Conservation (phyloP, 345 rosid species). For the Salix viminalis region DNA sequence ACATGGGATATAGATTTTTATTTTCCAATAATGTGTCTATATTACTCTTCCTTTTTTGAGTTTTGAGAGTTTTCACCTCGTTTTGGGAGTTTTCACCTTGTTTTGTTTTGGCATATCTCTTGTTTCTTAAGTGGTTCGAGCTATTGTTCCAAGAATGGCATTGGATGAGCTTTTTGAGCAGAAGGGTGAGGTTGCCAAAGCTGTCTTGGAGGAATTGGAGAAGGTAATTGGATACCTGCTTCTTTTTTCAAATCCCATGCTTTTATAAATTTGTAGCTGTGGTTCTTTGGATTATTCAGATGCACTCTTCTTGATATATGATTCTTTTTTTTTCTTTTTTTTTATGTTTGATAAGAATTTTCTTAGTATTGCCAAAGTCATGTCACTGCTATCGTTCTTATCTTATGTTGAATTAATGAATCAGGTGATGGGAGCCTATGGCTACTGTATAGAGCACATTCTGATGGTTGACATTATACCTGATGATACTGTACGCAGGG, state of each 20-base stretch:
- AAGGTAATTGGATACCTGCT: constrained; percentile 44
- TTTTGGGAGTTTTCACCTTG: not conserved
- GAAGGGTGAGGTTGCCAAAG: constrained; percentile 92
- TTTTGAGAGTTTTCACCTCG: not conserved
- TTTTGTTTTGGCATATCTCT: not conserved
- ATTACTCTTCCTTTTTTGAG: not conserved
- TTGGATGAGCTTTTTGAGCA: constrained; percentile 93
- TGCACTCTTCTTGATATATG: not conserved
- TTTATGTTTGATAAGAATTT: not conserved
- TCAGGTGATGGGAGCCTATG: constrained; percentile 94
- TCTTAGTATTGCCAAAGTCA: not conserved
- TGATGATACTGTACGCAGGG: constrained; percentile 80
- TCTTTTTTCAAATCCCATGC: not conserved
- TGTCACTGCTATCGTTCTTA: not conserved
- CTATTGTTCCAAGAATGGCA: constrained; percentile 81
- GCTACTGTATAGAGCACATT: constrained; percentile 93
- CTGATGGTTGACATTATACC: constrained; percentile 96
- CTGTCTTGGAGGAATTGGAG: constrained; percentile 91
- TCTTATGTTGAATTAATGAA: constrained; percentile 12
- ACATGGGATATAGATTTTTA: not conserved
- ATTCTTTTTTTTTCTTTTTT: not conserved
- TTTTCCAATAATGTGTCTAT: not conserved
- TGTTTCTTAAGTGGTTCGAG: constrained; percentile 68
- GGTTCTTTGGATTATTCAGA: not conserved
- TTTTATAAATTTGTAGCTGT: not conserved